Base-by-base conservation (phyloP, 192 early-diverging fungal species). In the Tieghemiomyces parasiticus region DNA sequence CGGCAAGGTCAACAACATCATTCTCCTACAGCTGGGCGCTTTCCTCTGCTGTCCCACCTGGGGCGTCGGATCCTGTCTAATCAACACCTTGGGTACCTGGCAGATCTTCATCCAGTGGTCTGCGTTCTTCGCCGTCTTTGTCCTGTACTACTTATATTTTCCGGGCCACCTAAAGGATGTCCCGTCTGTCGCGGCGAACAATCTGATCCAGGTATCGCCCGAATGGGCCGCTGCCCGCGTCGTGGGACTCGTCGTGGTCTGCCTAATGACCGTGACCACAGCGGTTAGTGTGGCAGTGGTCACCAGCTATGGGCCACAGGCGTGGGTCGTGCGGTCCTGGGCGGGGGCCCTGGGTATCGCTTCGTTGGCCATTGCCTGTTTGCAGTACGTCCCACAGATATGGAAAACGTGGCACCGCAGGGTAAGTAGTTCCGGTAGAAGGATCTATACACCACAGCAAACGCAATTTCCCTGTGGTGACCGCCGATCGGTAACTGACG, bases 301-400 rank as follows among this genome's bases (percentile, higher is more conserved):
- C 9, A 35, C 66, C 2, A 64, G 69, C 0, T 69, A 78, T 4
- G 68, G 71, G 45, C 81, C 82, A n/a, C 71, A 76, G 35, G 74
- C 74, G 1, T 77, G 68, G 65, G 71, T 65, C 4, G 79, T 80
- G 29, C 75, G 77, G 30, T 71, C 72, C 13, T 89, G 84, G 84
- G 87, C 87, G 24, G 78, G 75, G n/a, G 75, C 81, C 49, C 70
- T 86, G 50, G 87, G 87, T 33, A 65, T 89, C 46, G 74, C 78
- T 30, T 83, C 82, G 44, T 74, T 85, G 68, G 60, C 81, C 29
- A 63, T 86, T 33, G 81, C 84, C 8, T 82, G 88, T 35, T 73
- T 92, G 49, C 88, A 93, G 71, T 97, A 87, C 63, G 61, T 94
- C 31, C 93, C 93, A 33, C 93, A 97, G 69, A 90, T 97, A 44